These are phyloP conservation scores for Setaria viridis DNA, from an alignment of 202 grass and related monocot species.

Conservation along the genomic window DNA sequence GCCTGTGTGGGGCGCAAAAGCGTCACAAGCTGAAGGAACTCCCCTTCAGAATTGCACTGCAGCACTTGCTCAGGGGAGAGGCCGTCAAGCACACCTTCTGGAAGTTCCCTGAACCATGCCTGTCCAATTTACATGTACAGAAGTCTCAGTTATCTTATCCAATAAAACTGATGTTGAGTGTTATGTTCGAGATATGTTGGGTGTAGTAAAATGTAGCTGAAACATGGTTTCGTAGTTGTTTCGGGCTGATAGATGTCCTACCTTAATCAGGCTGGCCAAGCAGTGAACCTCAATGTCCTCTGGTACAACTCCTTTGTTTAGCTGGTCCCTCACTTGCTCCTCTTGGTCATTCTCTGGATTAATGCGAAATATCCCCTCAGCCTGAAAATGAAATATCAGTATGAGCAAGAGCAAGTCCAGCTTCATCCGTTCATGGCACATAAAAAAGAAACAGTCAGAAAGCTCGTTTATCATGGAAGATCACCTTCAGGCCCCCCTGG, in stretches of 20 bases:
- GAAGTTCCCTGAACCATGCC: constrained; percentile 98
- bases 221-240: background rate
- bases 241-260: constrained; percentile 45
- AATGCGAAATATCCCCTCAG: constrained; percentile 94
- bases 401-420: background rate
- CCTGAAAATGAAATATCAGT: constrained; percentile 48
- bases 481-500: constrained; percentile 73
- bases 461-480: background rate
- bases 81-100: constrained; percentile 80
- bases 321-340: constrained; percentile 77
- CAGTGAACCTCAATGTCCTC: constrained; percentile 92
- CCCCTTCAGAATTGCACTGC: constrained; percentile 82
- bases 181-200: background rate
- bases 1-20: constrained; percentile 68
- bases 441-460: background rate
- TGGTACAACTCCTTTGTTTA: constrained; percentile 84
- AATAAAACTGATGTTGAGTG: too few relatives aligned
- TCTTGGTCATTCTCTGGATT: constrained; percentile 95
- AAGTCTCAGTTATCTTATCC: background rate
- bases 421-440: background rate
- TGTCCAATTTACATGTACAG: constrained; percentile 43
- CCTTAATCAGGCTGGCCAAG: constrained; percentile 94
- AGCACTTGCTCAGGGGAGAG: constrained; percentile 90
- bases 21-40: constrained; percentile 73
- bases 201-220: background rate